Evolutionary conservation across 441 rosid genomes (phyloP), one percentile per base, ranked within the genome.

Genomic region (Gossypium davidsonii): DNA sequence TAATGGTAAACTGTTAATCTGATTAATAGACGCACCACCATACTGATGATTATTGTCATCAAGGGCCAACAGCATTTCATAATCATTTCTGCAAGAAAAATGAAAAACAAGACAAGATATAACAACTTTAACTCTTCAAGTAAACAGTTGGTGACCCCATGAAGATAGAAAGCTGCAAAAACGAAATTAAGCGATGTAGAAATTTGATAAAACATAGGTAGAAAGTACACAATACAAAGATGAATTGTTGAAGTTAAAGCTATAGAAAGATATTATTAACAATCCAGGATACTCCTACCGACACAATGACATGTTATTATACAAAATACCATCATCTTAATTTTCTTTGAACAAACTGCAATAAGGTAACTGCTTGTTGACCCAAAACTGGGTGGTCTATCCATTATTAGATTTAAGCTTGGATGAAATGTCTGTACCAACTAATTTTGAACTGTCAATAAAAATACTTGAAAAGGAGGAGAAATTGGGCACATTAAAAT

Each of bases 31-130:
- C 42, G 96, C 92, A 75, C 97, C 98, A 4, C 72, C 84, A 72
- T 72, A 82, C 39, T 72, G 87, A 78, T 59, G 66, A 71, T 78
- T 86, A 80, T 89, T 86, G 67, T 92, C 94, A 80, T 94, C 98
- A 60, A 94, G 92, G 51, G 96, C 91, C 87, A 91, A 82, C 70
- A 94, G 81, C 89, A 94, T 83, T 78, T 94, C 98, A 78, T 94
- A 94, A 80, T 94, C 98, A 78, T 85, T 85, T 76, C 98, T 94
- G 91, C 83, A 71, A 70, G 53, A 69, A 46, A 74, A 68, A 37
- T 37, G 26, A 62, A 71, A 39, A 72, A 69, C 28, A 60, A 46
- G 15, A 26, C 18, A 26, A 31, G 17, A 46, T 31, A 20, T 64
- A 44, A 52, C 3, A 64, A 42, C 66, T 65, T 65, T 57, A 15